Percentiles rank a stretch among this genome's conserved stretches.
phyloP scores from a whole-genome alignment of 1,284 basidiomycete genomes.

The Melampsora americana region DNA sequence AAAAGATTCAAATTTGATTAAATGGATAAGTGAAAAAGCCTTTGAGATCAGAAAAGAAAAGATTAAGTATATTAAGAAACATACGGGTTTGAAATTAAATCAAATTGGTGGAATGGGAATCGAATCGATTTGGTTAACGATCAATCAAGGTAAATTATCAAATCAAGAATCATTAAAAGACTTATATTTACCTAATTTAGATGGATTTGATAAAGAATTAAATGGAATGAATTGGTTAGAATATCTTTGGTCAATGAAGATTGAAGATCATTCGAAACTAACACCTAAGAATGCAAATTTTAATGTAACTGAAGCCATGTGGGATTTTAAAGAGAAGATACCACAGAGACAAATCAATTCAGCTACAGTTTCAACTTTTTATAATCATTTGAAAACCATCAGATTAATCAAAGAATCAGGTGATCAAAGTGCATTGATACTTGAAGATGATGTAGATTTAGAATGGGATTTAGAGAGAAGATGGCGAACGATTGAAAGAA shows the following conservation, averaged over 20 bases:
- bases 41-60: conserved; percentile 46
- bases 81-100: conserved; percentile 5
- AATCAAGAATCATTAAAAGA: conserved; percentile 13
- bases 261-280: conserved; percentile 44
- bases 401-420: conserved; percentile 50
- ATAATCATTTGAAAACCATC: conserved; percentile 66
- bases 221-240: conserved; percentile 42
- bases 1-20: conserved; percentile 47
- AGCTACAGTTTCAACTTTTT: conserved; percentile 68
- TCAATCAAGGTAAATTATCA: conserved; percentile 23
- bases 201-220: conserved; percentile 13
- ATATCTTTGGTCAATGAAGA: conserved; percentile 40
- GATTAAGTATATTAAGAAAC: conserved; percentile 45
- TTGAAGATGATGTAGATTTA: conserved; percentile 77
- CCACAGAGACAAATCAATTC: conserved; percentile 50
- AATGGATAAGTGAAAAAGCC: conserved; percentile 51
- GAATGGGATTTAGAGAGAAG: conserved; percentile 64
- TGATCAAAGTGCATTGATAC: conserved; percentile 59
- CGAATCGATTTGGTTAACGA: conserved; percentile 45
- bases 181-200: conserved; percentile 25
- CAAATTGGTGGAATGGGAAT: conserved; percentile 47
- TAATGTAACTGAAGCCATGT: conserved; percentile 45
- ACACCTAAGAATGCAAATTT: conserved; percentile 34
- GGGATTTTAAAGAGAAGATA: conserved; percentile 47
- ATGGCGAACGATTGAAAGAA: conserved; percentile 61